Evolutionary conservation across 2,329 filamentous ascomycete species (phyloP).

Genomic region (Alternaria arbusti): DNA sequence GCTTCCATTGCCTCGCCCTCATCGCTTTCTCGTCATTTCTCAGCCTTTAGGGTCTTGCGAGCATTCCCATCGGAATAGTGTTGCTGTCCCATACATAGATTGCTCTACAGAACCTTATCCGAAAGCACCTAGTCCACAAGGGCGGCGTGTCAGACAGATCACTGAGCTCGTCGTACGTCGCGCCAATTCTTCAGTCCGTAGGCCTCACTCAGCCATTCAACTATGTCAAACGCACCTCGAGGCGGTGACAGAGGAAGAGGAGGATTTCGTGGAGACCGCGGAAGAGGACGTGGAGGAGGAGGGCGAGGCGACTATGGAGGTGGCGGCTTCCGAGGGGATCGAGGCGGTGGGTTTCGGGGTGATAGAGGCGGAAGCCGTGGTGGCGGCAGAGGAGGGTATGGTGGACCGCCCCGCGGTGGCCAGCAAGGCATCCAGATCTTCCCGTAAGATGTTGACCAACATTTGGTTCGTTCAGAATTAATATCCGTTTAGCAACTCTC

Average conservation of each 20-base stretch:
- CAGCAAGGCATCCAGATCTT: constrained; percentile 15
- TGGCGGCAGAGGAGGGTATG: neutral
- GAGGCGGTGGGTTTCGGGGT: constrained; percentile 1
- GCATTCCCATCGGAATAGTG: neutral
- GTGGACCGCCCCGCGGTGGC: neutral
- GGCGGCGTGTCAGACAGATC: neutral
- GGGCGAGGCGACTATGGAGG: neutral
- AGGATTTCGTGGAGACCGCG: neutral
- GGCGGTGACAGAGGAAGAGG: constrained; percentile 9
- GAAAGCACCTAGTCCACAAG: too few species aligned
- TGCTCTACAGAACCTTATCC: neutral
- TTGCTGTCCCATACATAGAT: neutral
- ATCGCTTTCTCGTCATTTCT: neutral
- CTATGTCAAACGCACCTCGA: constrained; percentile 6
- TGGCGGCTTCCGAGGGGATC: neutral
- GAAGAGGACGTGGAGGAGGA: neutral
- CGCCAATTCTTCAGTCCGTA: neutral
- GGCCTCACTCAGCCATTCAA: constrained; percentile 10
- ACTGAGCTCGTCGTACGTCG: neutral
- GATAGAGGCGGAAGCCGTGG: constrained; percentile 3
- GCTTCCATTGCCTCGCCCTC: neutral
- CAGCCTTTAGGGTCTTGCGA: neutral
- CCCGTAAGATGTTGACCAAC: constrained; percentile 2
- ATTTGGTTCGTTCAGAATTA: neutral
- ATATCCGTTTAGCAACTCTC: constrained; percentile 11